Evolutionary conservation across 345 rosid genomes (phyloP).

Genomic region (Rhodamnia rubescens): DNA sequence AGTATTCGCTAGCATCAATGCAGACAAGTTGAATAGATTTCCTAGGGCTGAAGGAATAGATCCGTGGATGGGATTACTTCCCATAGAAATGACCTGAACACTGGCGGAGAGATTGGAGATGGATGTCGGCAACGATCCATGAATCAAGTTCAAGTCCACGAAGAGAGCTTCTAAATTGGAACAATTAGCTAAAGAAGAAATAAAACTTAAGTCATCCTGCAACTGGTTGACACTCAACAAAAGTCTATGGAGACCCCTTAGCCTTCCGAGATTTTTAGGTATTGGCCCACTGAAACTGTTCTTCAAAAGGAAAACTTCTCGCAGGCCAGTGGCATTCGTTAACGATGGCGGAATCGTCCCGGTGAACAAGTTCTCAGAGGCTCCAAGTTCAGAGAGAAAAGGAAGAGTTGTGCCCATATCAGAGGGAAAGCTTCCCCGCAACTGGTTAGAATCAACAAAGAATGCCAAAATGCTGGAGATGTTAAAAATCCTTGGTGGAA

Average conservation of each 20-base stretch:
- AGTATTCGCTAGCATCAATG: not conserved
- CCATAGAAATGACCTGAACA: not conserved
- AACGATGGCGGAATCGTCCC: not conserved
- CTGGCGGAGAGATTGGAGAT: not conserved
- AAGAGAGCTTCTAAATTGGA: too few species aligned
- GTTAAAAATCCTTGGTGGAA: not conserved
- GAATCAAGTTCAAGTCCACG: rapidly evolving
- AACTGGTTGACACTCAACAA: too few species aligned
- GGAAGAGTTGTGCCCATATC: not conserved
- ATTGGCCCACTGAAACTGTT: not conserved
- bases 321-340: not conserved
- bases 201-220: too few species aligned
- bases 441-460: not conserved
- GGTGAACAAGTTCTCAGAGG: not conserved
- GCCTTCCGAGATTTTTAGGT: too few species aligned
- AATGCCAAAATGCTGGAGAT: not conserved
- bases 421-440: not conserved
- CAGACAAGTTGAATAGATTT: not conserved
- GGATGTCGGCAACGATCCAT: not conserved
- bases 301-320: rapidly evolving
- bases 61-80: not conserved
- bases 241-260: too few species aligned
- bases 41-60: not conserved
- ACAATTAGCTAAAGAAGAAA: too few species aligned
- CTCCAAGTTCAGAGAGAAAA: not conserved